Base-by-base conservation (phyloP, 176 grass and related monocot species). In the Triticum turgidum region DNA sequence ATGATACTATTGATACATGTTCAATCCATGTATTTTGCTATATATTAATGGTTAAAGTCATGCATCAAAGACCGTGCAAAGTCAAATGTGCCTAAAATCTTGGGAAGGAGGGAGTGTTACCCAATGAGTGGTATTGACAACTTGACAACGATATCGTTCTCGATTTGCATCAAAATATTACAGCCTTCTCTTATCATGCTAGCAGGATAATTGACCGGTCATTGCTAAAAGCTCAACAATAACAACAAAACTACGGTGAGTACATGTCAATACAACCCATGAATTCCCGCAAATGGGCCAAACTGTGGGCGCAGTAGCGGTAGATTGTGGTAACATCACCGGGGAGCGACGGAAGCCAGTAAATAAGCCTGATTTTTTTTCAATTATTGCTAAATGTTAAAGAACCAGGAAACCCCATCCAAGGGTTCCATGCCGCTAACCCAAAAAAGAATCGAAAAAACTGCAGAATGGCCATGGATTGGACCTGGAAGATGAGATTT, bases 401-500 rank as follows among this genome's bases (percentile, higher is more conserved):
- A 24, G 7, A 27, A 27, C n/a, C 59, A 7, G 42, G 47, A 76
- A 7, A 64, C 42, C 32, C 9, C 27, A 41, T 41, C 68, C 72
- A 12, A 66, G 10, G 13, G 39, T 56, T 70, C 10, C 32, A 7
- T 7, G 7, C 10, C 51, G 18, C 7, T 4, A 86, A 71, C 37
- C 30, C 44, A 39, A 18, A 67, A 73, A 87, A 25, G 9, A 32
- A 37, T 17, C 41, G 18, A 29, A 61, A 29, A 18, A 51, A 83
- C n/a, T 21, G 22, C 14, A 54, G 35, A 44, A 47, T 9, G 20
- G 32, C 39, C 58, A 39, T 62, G 73, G 49, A 18, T 47, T 21
- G 32, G 54, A 91, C 92, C 89, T 94, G 92, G 71, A 91, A 89
- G 34, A 91, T 86, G 69, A 94, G 79, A 72, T 94, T 94, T 18